Base-by-base conservation (phyloP, 2,329 filamentous ascomycete species). In the Chaetomiaceae sp. region DNA sequence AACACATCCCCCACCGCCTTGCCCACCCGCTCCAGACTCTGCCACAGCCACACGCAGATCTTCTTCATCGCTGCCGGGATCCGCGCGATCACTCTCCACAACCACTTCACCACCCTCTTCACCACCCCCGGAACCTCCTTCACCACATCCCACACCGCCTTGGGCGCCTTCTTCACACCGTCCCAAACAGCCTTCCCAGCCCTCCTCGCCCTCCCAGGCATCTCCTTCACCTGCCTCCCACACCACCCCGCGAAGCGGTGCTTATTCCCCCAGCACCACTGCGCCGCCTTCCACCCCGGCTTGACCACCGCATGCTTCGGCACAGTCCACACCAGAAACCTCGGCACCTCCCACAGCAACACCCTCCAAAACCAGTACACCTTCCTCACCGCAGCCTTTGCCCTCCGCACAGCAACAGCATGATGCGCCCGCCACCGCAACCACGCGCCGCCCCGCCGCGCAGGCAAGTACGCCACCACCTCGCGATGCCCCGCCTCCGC, bases 381-480 rank as follows among this genome's bases (percentile, higher is more conserved):
- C 7, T 48, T 55, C 1, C 34, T 18, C 14, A 48, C 39, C 1
- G 65, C 58, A 3, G 44, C 49, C n/a, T 51, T 52, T 5, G 61
- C 47, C 0, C 58, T 48, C 10, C 52, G 33, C 50, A 66, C 58
- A 10, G 64, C 62, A 4, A 53, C 55, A 9, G 39, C 51, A 35
- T 69, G 65, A 1, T 60, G 53, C n/a, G 52, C 48, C 45, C 58
- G 59, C 62, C 68, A 68, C 8, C 70, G 56, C 17, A 56, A 49
- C 60, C 64, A 67, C 2, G 62, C 65, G 4, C 69, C 70, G 3
- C 56, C 64, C 0, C 71, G 58, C 0, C 69, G 58, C 0, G 52
- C 34, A 0, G 71, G 72, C 1, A 75, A 61, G 37, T 67, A 70
- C 1, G 58, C 57, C 4, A 74, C 70, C 3, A 74, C 59, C 7